Base-by-base conservation (phyloP, 805 yeast genomes). In the Candida taoyuanica region DNA sequence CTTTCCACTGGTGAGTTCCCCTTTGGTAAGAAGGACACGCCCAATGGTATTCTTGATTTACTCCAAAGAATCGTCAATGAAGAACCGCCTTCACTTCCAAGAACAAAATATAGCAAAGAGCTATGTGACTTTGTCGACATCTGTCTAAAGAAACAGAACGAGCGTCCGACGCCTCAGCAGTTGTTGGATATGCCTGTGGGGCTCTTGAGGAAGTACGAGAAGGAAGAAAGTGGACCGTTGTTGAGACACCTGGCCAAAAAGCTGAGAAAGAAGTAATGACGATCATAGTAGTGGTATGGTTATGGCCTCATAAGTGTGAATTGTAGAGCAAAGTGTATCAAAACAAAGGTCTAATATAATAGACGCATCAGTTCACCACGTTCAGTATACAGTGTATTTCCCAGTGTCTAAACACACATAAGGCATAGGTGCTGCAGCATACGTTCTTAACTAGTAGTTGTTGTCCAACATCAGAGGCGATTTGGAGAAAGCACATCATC, bases 31-130 rank as follows among this genome's bases (percentile, higher is more conserved):
- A 73, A 71, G 19, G 73, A 70, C 53, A 65, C 71, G 7, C 94
- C 95, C 3, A 83, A 85, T 52, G 95, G 96, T 1, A 91, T 93
- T 31, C 68, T 93, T 47, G 98, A 93, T 55, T 68, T 93, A 15
- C 62, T 93, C 39, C 98, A 93, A 64, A 67, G 96, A 51, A 89
- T 93, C 30, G 98, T 93, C 17, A 86, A 89, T 54, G 98, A 93
- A 58, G 80, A 79, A 3, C 88, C 97, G 0, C 98, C 98, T 9
- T 66, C 73, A 1, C 68, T 89, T 33, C 73, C 81, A 0, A 59
- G 55, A 7, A 59, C 53, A 23, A 60, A 59, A 17, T 68, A 44
- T 48, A 55, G 49, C 61, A 70, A 39, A 53, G 76, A 50, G 25
- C 65, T 89, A 47, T 73, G 85, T 46, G 69, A 70, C 34, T 86